Conservation (phyloP, 2,329 filamentous ascomycete genomes). For the Neurospora crassa region DNA sequence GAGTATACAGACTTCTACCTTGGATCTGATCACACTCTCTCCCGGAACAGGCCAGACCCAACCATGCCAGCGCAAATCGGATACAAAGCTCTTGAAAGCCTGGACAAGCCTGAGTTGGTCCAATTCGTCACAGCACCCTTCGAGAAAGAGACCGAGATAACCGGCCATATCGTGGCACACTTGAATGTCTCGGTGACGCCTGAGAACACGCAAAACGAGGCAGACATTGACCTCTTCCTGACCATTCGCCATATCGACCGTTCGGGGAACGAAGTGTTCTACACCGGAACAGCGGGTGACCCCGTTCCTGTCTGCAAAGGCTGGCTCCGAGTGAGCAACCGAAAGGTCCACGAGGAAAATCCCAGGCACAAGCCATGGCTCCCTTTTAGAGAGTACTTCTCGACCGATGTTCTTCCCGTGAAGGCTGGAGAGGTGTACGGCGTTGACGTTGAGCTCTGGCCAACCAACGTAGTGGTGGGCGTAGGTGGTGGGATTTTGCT, state of each 20-base stretch:
- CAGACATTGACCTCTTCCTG: conserved; percentile 55
- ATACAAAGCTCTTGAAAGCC: conserved; percentile 49
- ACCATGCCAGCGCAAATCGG: conserved; percentile 32
- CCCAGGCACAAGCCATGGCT: conserved; percentile 43
- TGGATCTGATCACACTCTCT: conserved; percentile 34
- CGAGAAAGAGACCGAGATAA: conserved; percentile 56
- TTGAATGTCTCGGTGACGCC: conserved; percentile 54
- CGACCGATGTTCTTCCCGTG: conserved; percentile 45
- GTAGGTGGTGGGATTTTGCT: conserved; percentile 42
- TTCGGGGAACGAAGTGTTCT: conserved; percentile 46
- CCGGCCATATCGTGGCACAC: conserved; percentile 55
- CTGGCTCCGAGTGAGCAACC: conserved; percentile 50
- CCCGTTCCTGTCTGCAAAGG: conserved; percentile 54
- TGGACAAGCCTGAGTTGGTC: conserved; percentile 43
- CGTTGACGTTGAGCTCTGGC: conserved; percentile 56
- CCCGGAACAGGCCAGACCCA: conserved; percentile 20
- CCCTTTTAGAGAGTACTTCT: conserved; percentile 49
- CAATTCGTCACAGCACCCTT: conserved; percentile 51
- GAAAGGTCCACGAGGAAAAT: conserved; percentile 42
- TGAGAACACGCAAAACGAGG: conserved; percentile 29
- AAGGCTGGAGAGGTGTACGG: conserved; percentile 44
- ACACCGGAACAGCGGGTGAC: conserved; percentile 57
- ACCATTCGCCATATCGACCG: conserved; percentile 50
- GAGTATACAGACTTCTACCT: conserved; percentile 54
- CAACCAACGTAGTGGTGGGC: conserved; percentile 53